Evolutionary conservation across 768 basidiomycete species (phyloP), one percentile per base, ranked within the genome.

Genomic region (Auricularia cornea): DNA sequence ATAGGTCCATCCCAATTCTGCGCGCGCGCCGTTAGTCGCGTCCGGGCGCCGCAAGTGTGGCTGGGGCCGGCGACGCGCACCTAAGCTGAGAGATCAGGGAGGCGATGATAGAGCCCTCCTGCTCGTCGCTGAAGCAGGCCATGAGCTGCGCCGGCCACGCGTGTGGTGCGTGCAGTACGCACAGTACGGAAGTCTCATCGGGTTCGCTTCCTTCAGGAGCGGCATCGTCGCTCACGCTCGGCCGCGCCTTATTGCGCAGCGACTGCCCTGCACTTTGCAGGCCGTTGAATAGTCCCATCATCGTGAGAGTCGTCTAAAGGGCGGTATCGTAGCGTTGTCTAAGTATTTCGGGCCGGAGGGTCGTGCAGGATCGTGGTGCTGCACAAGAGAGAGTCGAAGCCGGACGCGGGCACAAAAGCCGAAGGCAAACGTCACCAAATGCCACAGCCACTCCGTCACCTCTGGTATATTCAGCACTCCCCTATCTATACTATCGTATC

Each of bases 1-100:
- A 88, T 64, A 98, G 86, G 76, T 99, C 97, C 95, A 97, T 97
- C 48, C 95, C 96, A 66, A 94, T 89, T 76, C 94, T 91, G 72
- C 64, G 60, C 16, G 35, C 35, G 4, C 51, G 51, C 35, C 35
- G 41, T 29, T 5, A 18, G 59, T 26, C 40, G 26, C 38, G 40
- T 54, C 57, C 59, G 59, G 62, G 26, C 20, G 28, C 31, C 38
- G 23, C 60, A 63, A 18, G 16, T 8, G 35, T 38, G 6, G 38
- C 38, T 57, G 20, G 20, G 8, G 31, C 51, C 32, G 31, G 61
- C 29, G 52, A 14, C 60, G 71, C 82, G 51, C 65, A 88, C 93
- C 89, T 83, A 63, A 97, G 83, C 74, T 98, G 95, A 26, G 90
- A 89, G 70, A 97, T 96, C 68, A 97, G 76, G 14, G 88, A 87